Conservation (phyloP, 352 stramenopile species). For the Globisporangium acanthophoron region DNA sequence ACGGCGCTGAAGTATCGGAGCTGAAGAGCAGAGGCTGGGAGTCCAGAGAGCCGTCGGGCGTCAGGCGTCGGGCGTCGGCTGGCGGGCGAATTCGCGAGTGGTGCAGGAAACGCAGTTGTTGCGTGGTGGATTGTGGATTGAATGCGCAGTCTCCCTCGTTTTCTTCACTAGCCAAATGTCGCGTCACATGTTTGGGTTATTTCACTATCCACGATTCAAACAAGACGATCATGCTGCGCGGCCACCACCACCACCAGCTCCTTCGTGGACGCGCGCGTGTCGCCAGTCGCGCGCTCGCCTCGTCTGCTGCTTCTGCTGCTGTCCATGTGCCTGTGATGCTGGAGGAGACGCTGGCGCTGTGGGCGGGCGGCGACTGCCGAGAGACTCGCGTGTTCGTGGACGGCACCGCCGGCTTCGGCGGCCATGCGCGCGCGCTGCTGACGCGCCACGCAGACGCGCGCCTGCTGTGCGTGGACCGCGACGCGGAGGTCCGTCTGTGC, state of each 20-base stretch:
- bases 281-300: not conserved
- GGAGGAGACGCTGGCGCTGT: slow-evolving; percentile 39
- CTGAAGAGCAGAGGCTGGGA: no score
- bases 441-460: slow-evolving; percentile 31
- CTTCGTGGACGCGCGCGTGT: not conserved
- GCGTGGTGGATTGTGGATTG: no score
- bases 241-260: not conserved
- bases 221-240: not conserved
- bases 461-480: slow-evolving; percentile 77
- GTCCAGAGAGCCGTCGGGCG: no score
- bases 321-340: slow-evolving; percentile 59
- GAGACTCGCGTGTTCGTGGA: slow-evolving; percentile 55
- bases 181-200: no score
- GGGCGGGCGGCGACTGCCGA: slow-evolving; percentile 6
- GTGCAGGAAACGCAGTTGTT: no score
- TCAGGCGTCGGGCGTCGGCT: no score
- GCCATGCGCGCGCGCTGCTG: slow-evolving; percentile 61
- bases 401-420: slow-evolving; percentile 63
- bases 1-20: no score
- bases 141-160: no score
- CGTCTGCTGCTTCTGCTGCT: no score
- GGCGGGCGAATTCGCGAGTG: no score
- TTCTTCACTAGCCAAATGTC: no score
- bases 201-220: no score
- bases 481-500: slow-evolving; percentile 37